Percentiles rank a stretch among this genome's conserved stretches.
Conservation (phyloP, 345 rosid species). For the Sonneratia caseolaris region DNA sequence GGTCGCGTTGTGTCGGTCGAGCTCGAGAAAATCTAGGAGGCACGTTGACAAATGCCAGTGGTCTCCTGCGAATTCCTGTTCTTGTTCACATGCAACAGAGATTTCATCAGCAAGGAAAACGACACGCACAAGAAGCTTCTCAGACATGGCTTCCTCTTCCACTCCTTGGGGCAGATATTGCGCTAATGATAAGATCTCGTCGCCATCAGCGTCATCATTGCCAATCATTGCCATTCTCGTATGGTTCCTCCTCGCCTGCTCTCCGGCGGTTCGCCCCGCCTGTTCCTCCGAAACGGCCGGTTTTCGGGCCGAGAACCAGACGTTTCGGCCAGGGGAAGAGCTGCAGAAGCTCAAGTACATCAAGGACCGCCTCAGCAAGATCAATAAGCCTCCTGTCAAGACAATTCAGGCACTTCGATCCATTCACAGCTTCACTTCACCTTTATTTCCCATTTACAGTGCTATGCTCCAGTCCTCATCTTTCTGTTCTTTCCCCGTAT, state of each 20-base stretch:
- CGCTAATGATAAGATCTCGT: background rate
- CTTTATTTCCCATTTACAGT: constrained; percentile 8
- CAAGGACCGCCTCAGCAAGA: constrained; percentile 49
- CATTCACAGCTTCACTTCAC: constrained; percentile 5
- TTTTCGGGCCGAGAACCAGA: constrained; percentile 37
- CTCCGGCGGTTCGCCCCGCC: constrained; percentile 38
- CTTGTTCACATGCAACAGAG: background rate
- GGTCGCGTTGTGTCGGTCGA: constrained; percentile 26
- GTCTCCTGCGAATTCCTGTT: background rate
- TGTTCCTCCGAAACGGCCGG: constrained; percentile 25
- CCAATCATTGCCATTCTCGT: constrained; percentile 29
- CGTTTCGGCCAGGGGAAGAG: constrained; percentile 65
- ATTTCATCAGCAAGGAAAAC: background rate
- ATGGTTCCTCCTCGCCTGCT: constrained; percentile 35
- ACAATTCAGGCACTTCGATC: constrained; percentile 61
- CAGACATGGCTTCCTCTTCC: constrained; percentile 14
- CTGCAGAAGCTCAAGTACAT: constrained; percentile 43
- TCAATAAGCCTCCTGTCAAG: constrained; percentile 81
- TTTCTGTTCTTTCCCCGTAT: background rate
- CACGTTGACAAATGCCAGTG: background rate
- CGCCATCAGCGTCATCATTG: constrained; percentile 2
- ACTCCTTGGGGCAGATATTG: constrained; percentile 12
- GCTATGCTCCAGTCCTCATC: background rate
- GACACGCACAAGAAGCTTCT: background rate
- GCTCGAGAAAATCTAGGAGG: constrained; percentile 15